Evolutionary conservation across 306 rosid species (phyloP).

Genomic region (Pterocarpus santalinus): DNA sequence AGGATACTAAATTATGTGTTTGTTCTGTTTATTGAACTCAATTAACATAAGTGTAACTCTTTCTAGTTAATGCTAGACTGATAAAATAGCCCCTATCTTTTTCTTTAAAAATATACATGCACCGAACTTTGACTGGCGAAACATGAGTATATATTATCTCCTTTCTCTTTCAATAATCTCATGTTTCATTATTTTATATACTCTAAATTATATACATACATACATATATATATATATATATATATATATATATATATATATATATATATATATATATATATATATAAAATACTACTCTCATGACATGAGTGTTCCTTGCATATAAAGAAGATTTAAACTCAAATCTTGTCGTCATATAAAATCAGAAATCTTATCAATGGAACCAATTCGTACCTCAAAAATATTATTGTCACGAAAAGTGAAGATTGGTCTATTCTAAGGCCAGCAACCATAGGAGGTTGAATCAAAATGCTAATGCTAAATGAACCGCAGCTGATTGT

Average conservation of each 20-base stretch:
- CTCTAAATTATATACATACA: not conserved
- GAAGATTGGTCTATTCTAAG: slow-evolving; percentile 52
- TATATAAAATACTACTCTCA: no score
- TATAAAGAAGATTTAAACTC: not conserved
- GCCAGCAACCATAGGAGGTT: slow-evolving; percentile 43
- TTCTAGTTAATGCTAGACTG: no score
- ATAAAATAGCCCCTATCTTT: no score
- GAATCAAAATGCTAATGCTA: slow-evolving; percentile 30
- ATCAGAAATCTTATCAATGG: slow-evolving; percentile 30
- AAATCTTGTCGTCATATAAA: slow-evolving; percentile 13
- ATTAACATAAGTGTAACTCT: not conserved
- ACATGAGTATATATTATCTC: not conserved
- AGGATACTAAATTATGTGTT: not conserved
- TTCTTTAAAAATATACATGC: not conserved
- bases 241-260: no score
- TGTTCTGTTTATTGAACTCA: slow-evolving; percentile 4
- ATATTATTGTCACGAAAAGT: slow-evolving; percentile 43
- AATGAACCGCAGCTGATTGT: slow-evolving; percentile 15
- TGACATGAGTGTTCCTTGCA: no score
- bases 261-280: no score
- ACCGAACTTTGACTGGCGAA: not conserved
- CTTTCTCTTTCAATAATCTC: not conserved
- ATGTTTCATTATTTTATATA: not conserved
- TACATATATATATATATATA: no score
- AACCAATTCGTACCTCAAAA: not conserved